Percentiles rank a stretch among this genome's conserved stretches.
These are phyloP conservation scores for Penicillium glabrum DNA, from an alignment of 2,329 filamentous ascomycete genomes.

Conservation along the genomic window DNA sequence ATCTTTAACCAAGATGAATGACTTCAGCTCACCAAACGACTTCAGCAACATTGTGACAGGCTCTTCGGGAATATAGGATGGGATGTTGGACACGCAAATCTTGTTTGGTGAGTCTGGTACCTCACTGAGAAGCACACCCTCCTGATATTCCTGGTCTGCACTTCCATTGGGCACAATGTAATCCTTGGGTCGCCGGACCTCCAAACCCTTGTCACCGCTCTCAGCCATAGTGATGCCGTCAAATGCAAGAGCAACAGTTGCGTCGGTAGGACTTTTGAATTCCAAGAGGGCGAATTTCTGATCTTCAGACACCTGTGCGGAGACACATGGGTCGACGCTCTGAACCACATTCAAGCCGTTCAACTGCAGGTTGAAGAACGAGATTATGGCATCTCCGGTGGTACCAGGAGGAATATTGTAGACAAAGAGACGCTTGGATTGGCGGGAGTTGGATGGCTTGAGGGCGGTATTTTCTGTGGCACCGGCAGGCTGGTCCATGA, in stretches of 20 bases:
- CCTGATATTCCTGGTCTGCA: constrained; percentile 71
- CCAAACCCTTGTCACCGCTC: constrained; percentile 62
- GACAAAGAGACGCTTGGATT: constrained; percentile 87
- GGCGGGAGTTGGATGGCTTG: constrained; percentile 88
- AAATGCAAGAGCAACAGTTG: constrained; percentile 85
- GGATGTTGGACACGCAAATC: constrained; percentile 88
- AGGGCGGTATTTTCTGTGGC: constrained; percentile 69
- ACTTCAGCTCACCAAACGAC: constrained; percentile 89
- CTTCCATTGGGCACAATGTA: constrained; percentile 86
- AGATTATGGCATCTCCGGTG: constrained; percentile 73
- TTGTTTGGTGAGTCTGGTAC: constrained; percentile 95
- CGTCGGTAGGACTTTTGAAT: constrained; percentile 82
- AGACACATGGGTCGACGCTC: constrained; percentile 78
- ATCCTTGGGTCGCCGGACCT: constrained; percentile 87
- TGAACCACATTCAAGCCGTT: constrained; percentile 94
- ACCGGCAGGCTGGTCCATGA: constrained; percentile 85
- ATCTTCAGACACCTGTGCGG: constrained; percentile 78
- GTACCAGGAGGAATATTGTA: constrained; percentile 73
- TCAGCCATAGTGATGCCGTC: constrained; percentile 88
- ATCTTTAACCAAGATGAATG: constrained; percentile 88
- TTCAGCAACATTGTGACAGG: constrained; percentile 87
- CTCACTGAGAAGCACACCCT: constrained; percentile 72
- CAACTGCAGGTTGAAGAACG: constrained; percentile 94
- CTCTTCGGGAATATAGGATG: constrained; percentile 82
- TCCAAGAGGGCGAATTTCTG: constrained; percentile 81